Evolutionary conservation across 1,284 basidiomycete species (phyloP).

Genomic region (Puccinia coronata): DNA sequence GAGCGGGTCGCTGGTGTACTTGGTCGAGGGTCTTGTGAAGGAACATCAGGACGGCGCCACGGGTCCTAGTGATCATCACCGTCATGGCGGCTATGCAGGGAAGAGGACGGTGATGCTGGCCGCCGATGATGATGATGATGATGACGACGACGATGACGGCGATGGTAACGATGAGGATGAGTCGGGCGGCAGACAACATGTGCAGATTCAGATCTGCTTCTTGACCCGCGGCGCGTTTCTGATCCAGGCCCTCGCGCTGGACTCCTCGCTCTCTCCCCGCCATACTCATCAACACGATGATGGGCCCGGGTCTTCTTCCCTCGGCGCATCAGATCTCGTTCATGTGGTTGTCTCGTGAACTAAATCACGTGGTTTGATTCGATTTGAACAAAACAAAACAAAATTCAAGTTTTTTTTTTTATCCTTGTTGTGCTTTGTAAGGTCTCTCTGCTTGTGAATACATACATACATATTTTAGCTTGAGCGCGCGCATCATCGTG

Average conservation of each 20-base stretch:
- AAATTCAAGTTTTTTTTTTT: too few relatives aligned
- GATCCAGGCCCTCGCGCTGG: background rate
- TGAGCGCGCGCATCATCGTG: too few relatives aligned
- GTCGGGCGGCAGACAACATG: too few relatives aligned
- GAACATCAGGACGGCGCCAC: background rate
- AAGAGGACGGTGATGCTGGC: background rate
- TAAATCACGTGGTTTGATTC: too few relatives aligned
- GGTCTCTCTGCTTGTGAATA: too few relatives aligned
- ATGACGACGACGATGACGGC: too few relatives aligned
- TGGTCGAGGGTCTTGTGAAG: background rate
- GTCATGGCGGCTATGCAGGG: background rate
- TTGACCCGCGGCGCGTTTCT: conserved; percentile 5
- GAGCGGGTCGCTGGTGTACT: conserved; percentile 1
- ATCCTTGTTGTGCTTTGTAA: too few relatives aligned
- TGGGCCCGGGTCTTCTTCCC: background rate
- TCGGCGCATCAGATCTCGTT: background rate
- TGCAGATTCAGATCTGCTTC: conserved; percentile 13
- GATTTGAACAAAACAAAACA: too few relatives aligned
- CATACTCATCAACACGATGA: background rate
- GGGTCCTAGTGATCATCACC: background rate
- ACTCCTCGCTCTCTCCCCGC: background rate
- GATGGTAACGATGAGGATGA: too few relatives aligned
- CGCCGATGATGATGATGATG: background rate
- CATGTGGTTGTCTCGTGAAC: conserved; percentile 8
- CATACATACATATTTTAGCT: too few relatives aligned